Evolutionary conservation across 352 stramenopile species (phyloP), one percentile per base, ranked within the genome.

Genomic region (Phytopythium mirpurense): DNA sequence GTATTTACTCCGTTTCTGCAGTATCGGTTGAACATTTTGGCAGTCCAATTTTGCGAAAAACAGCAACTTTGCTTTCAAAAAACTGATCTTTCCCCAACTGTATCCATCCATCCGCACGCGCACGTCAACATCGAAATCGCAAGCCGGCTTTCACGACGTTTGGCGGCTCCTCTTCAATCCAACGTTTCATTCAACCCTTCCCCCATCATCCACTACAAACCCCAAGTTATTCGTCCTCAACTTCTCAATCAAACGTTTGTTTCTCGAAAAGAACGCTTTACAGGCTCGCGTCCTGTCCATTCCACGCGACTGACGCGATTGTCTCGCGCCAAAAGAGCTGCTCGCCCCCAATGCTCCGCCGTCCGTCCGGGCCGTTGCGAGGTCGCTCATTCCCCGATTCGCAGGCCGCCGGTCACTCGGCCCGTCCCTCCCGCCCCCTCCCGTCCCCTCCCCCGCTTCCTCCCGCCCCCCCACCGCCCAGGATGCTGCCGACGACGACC

Each of bases 381-480:
- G n/a, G 26, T 16, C n/a, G 26, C 19, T 74, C 70, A 74, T 83
- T 75, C 70, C 76, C 54, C 63, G 60, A 62, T 75, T 75, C 51
- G 63, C 45, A 31, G 67, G 65, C 57, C 57, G 15, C 47, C 35
- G 41, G 34, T 14, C 24, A 49, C 58, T 31, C 19, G 21, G 12
- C 48, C 9, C 37, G 51, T 49, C 48, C n/a, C 40, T 26, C 14
- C 46, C 54, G 55, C 56, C 54, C 45, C 59, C 54, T 47, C 43
- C 54, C 51, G 29, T 32, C 29, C 5, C 29, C 29, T 32, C 45
- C 50, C 56, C 40, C 23, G 19, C 45, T 41, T 41, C 37, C 42
- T 27, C 26, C 16, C 29, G 41, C 35, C 37, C 27, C 32, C 42
- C 35, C 59, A n/a, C 23, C 43, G 23, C 27, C 40, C 42, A 60